phyloP scores from a whole-genome alignment of 2,329 filamentous ascomycete species.

The Paecilomyces formosus region DNA sequence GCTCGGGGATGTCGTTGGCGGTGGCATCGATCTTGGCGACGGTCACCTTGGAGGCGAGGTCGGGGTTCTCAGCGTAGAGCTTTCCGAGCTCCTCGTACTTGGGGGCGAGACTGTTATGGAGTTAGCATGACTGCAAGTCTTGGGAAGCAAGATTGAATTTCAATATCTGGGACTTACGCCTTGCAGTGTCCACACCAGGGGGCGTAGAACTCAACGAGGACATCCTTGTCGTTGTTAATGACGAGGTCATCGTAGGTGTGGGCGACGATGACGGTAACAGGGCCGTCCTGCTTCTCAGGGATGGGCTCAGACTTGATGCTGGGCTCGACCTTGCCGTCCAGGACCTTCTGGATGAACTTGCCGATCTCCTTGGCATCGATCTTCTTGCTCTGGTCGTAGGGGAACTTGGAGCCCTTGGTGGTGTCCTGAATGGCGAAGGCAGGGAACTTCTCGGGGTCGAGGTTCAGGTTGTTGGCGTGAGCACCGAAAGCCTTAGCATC shows the following conservation, averaged over 20 bases:
- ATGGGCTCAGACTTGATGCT: conserved; percentile 98
- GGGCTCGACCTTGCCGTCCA: conserved; percentile 80
- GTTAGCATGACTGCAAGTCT: background rate
- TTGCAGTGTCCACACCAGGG: conserved; percentile 72
- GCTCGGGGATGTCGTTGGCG: conserved; percentile 90
- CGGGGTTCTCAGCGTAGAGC: conserved; percentile 45
- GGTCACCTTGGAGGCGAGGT: conserved; percentile 51
- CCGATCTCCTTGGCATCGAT: conserved; percentile 67
- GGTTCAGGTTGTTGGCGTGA: conserved; percentile 94
- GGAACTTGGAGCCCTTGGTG: conserved; percentile 94
- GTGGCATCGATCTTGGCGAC: conserved; percentile 94
- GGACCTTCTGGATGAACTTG: conserved; percentile 79
- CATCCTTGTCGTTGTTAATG: conserved; percentile 90
- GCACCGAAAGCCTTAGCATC: conserved; percentile 91
- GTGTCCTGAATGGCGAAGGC: conserved; percentile 97
- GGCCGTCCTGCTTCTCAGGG: conserved; percentile 84
- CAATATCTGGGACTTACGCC: conserved; percentile 36
- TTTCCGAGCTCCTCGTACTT: conserved; percentile 60
- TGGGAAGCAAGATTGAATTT: background rate
- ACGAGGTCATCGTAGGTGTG: conserved; percentile 90
- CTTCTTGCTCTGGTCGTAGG: conserved; percentile 76
- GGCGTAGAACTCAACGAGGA: conserved; percentile 96
- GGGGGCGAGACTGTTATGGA: conserved; percentile 46
- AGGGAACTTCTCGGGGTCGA: conserved; percentile 90
- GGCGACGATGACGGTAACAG: conserved; percentile 82